Conservation (phyloP, 441 rosid species). For the Hypseocharis bilobata region DNA sequence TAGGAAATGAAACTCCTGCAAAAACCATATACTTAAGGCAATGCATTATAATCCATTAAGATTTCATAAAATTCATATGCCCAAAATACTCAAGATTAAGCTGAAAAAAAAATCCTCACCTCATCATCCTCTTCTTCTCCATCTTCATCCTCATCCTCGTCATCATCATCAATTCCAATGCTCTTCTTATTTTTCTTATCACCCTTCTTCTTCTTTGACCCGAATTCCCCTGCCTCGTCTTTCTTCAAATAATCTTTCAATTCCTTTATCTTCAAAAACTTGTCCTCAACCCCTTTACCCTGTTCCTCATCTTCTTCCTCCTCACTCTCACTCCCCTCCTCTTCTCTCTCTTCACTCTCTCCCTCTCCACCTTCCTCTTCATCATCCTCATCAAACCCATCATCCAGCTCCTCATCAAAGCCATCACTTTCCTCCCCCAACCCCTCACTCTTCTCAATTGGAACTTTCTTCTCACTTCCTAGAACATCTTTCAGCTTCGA, state of each 20-base stretch:
- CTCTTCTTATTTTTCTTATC: constrained; percentile 11
- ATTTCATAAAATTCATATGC: no score
- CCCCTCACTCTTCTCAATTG: constrained; percentile 26
- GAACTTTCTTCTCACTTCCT: constrained; percentile 24
- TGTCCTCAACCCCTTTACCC: constrained; percentile 57
- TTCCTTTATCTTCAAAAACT: constrained; percentile 66
- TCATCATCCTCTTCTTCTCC: constrained; percentile 27
- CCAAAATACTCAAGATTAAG: not conserved
- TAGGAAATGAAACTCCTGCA: not conserved
- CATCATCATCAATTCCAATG: constrained; percentile 6
- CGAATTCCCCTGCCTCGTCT: constrained; percentile 72
- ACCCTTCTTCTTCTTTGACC: constrained; percentile 28
- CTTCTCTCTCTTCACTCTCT: constrained; percentile 21
- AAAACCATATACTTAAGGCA: not conserved
- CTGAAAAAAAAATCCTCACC: not conserved
- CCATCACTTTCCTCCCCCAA: constrained; percentile 23
- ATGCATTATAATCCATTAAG: not conserved
- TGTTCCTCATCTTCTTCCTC: constrained; percentile 16
- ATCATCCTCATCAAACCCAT: constrained; percentile 18
- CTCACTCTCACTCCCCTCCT: constrained; percentile 23
- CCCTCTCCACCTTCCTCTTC: constrained; percentile 20
- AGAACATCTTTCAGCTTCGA: constrained; percentile 23
- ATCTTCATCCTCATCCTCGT: constrained; percentile 15
- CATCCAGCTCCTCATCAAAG: constrained; percentile 24
- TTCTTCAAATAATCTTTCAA: constrained; percentile 61